phyloP scores from a whole-genome alignment of 805 yeast genomes.

The Blastobotrys muscicola region DNA sequence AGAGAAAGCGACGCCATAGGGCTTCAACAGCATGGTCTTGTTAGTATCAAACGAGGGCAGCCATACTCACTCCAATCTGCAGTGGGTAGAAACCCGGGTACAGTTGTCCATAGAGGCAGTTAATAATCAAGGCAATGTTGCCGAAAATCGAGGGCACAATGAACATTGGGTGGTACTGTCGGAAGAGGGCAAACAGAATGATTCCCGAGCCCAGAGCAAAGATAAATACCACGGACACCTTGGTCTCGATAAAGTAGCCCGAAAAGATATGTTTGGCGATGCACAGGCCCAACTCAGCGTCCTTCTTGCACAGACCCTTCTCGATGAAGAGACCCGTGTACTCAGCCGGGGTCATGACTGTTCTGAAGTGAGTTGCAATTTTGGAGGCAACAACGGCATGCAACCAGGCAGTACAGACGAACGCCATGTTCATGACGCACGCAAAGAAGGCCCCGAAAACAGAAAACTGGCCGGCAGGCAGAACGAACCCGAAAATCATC shows the following conservation, averaged over 20 bases:
- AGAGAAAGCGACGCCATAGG: constrained; percentile 20
- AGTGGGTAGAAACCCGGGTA: constrained; percentile 22
- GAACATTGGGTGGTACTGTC: constrained; percentile 10
- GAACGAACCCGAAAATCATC: no score
- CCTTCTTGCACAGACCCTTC: constrained; percentile 17
- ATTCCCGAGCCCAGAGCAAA: constrained; percentile 13
- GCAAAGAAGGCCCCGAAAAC: no score
- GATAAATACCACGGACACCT: constrained; percentile 17
- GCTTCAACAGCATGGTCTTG: constrained; percentile 13
- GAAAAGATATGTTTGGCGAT: constrained; percentile 11
- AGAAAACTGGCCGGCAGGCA: no score
- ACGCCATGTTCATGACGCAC: no score
- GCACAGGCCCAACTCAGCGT: constrained; percentile 12
- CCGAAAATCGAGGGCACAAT: constrained; percentile 20
- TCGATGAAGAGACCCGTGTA: constrained; percentile 8
- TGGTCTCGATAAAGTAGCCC: constrained; percentile 18
- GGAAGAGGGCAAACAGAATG: constrained; percentile 12
- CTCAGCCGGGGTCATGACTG: not conserved
- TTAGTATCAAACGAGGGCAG: not conserved
- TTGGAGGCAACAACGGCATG: no score
- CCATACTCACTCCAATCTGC: constrained; percentile 12
- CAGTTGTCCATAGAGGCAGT: constrained; percentile 14
- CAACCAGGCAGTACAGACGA: no score
- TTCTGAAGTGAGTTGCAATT: no score
- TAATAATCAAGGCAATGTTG: constrained; percentile 16